Conservation (phyloP, 2,329 filamentous ascomycete genomes). For the Aureobasidium subglaciale region DNA sequence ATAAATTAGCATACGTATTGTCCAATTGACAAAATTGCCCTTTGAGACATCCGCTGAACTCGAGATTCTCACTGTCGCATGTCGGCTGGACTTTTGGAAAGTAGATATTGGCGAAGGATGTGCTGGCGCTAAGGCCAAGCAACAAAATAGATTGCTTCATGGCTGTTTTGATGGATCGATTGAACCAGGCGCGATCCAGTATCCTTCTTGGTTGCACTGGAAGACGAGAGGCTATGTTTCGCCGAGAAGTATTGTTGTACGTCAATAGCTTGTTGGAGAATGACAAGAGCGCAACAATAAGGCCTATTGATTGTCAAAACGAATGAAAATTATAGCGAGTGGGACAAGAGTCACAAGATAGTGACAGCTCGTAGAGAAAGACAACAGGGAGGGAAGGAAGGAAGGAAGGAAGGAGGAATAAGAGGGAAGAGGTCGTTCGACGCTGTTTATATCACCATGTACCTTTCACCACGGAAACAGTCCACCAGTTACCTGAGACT, state of each 20-base stretch:
- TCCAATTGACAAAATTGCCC: constrained; percentile 32
- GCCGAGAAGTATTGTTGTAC: background rate
- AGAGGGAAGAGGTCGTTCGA: background rate
- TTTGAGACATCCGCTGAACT: constrained; percentile 29
- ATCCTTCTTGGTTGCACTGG: background rate
- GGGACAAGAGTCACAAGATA: background rate
- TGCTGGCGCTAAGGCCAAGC: constrained; percentile 1
- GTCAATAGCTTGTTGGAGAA: background rate
- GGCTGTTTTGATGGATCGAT: background rate
- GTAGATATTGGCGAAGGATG: constrained; percentile 39
- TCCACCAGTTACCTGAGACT: background rate
- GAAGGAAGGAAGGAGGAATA: background rate
- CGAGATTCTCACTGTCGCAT: constrained; percentile 29
- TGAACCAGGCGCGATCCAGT: background rate
- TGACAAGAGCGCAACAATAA: background rate
- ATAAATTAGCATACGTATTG: constrained; percentile 26
- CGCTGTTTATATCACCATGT: constrained; percentile 1
- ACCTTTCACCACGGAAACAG: background rate
- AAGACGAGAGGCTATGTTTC: background rate
- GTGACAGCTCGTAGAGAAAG: background rate
- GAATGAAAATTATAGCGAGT: background rate
- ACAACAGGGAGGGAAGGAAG: background rate
- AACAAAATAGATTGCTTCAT: constrained; percentile 11
- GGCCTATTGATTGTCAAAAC: background rate
- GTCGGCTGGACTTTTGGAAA: constrained; percentile 40